A percentile compares a stretch with the other conserved stretches of the same genome.
Conservation (phyloP, 208 protist species). For the Angomonas ambiguus region DNA sequence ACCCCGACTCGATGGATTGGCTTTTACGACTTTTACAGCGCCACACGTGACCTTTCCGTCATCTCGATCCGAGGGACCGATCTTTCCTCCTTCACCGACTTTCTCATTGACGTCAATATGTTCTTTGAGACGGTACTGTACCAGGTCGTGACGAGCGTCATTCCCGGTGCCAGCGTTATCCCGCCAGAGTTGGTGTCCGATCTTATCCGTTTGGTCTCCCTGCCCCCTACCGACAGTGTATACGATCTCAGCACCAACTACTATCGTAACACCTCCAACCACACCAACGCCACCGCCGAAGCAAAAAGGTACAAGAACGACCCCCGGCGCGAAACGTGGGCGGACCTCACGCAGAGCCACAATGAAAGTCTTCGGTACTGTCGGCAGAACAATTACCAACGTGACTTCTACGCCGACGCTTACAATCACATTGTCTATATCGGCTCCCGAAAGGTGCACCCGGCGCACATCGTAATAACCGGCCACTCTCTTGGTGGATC, state of each 20-base stretch:
- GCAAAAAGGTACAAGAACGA: neutral
- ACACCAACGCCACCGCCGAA: neutral
- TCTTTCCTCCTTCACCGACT: conserved; percentile 63
- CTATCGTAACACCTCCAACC: no score
- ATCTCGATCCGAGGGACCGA: conserved; percentile 73
- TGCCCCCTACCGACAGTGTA: conserved; percentile 21
- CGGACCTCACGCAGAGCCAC: conserved; percentile 13
- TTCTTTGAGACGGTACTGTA: conserved; percentile 76
- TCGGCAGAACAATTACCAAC: conserved; percentile 67
- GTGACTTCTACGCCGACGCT: conserved; percentile 73
- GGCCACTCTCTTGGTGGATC: conserved; percentile 80
- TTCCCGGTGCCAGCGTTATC: conserved; percentile 50
- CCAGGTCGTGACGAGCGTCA: conserved; percentile 52
- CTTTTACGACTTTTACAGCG: conserved; percentile 76
- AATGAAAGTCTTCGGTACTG: conserved; percentile 52
- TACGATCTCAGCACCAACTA: conserved; percentile 3
- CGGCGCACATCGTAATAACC: conserved; percentile 49
- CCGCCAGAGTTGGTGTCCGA: conserved; percentile 58
- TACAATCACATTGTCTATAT: conserved; percentile 70
- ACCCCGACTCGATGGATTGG: conserved; percentile 51
- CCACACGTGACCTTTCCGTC: conserved; percentile 44
- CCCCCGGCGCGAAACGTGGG: conserved; percentile 6
- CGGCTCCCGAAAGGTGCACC: conserved; percentile 15
- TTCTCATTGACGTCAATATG: conserved; percentile 73
- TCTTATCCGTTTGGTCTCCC: conserved; percentile 47